A percentile compares a stretch with the other conserved stretches of the same genome.
phyloP scores from a whole-genome alignment of 768 basidiomycete species.

The Peribolospora kevripleyi region DNA sequence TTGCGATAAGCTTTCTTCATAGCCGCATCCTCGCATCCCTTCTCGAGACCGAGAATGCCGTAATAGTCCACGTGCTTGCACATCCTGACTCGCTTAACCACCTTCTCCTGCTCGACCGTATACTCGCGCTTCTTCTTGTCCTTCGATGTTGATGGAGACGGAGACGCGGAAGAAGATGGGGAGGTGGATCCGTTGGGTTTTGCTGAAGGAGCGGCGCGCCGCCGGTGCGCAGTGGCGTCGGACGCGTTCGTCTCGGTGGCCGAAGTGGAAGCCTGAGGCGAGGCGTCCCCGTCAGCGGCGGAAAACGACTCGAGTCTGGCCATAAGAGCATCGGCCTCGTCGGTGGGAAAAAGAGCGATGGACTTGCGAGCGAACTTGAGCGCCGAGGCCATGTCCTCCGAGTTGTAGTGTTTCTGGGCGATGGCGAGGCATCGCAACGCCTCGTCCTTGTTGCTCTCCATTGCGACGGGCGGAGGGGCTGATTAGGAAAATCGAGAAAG shows the following conservation, averaged over 20 bases:
- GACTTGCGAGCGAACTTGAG: slow-evolving; percentile 78
- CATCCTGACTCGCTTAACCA: slow-evolving; percentile 59
- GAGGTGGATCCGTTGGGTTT: slow-evolving; percentile 7
- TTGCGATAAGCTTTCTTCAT: slow-evolving; percentile 92
- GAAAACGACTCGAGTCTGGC: slow-evolving; percentile 34
- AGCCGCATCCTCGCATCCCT: slow-evolving; percentile 55
- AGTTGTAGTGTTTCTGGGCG: slow-evolving; percentile 45
- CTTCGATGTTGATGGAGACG: background rate
- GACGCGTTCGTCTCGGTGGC: slow-evolving; percentile 21
- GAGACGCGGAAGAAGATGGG: background rate
- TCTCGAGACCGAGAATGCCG: slow-evolving; percentile 58
- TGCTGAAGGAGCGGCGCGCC: slow-evolving; percentile 15
- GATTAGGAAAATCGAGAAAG: too few species aligned
- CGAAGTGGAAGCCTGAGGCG: slow-evolving; percentile 26
- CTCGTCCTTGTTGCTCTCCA: too few species aligned
- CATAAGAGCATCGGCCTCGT: slow-evolving; percentile 45
- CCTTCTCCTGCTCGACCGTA: slow-evolving; percentile 52
- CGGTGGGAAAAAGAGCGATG: slow-evolving; percentile 51
- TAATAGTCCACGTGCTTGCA: slow-evolving; percentile 86
- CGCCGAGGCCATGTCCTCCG: slow-evolving; percentile 48
- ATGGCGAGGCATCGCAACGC: slow-evolving; percentile 35
- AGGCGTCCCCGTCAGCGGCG: slow-evolving; percentile 18
- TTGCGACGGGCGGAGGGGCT: too few species aligned
- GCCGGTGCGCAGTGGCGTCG: slow-evolving; percentile 22
- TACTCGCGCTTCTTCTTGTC: slow-evolving; percentile 22